Base-by-base conservation (phyloP, 352 stramenopile genomes). In the Pythium aristosporum region DNA sequence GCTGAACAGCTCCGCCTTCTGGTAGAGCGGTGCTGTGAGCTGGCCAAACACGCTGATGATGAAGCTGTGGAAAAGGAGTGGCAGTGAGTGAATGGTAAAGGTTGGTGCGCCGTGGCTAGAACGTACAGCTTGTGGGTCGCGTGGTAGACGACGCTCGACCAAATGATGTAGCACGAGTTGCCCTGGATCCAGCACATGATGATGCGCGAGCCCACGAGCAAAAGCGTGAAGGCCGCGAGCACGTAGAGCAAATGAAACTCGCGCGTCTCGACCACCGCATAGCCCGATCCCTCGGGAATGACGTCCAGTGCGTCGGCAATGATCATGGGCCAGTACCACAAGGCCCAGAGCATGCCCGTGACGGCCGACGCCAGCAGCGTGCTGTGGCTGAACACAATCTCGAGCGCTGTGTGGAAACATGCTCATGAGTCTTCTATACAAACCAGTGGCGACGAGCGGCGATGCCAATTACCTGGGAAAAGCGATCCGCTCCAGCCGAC, bases 141-240 rank as follows among this genome's bases (percentile, higher is more conserved):
- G 65, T 94, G 87, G 71, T 95, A 95, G 43, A 95, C 71, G 56
- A 89, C 83, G 64, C 85, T 94, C 6, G 87, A 92, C 87, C 87
- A 95, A 72, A 95, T 94, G 63, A 92, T 79, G 70, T 92, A 91
- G 77, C 79, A 87, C 41, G 87, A 90, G 59, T 92, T 92, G 73
- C 87, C 87, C 67, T 95, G 87, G 62, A 95, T 94, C 87, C 87
- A 95, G 76, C 87, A 94, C 87, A 95, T 95, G 68, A 92, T 95
- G 73, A 95, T 91, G 47, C 87, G 87, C 25, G 87, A 91, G 16
- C 87, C 87, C 23, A 95, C 73, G 20, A 94, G 72, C 52, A 95
- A 65, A 1, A 94, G 69, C 28, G 85, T 95, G 56, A 95, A 94
- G 23, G 88, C 74, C 18, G 74, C 63, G 20, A 95, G 74, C 51